Evolutionary conservation across 108 stramenopile species (phyloP), one percentile per base, ranked within the genome.

Genomic region (Pseudonitzschia delicatissima): DNA sequence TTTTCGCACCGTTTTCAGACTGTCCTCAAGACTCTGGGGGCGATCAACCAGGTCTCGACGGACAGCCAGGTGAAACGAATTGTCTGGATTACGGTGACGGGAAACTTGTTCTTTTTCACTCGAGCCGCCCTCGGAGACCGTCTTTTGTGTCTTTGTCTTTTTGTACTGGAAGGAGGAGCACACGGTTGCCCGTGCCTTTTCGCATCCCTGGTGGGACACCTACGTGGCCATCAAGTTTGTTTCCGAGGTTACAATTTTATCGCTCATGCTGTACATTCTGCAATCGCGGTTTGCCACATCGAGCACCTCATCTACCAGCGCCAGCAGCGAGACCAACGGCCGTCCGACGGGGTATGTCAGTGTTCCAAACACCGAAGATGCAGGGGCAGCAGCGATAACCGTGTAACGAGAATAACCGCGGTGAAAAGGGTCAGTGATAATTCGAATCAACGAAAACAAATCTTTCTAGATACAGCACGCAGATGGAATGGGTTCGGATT

Each of bases 11-110:
- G 92, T 31, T 96, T 98, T 70, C 81, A 94, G 40, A 98, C 94
- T 18, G 97, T 98, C 27, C 74, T 98, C 35, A 86, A 82, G 49
- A 98, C 97, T 1, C 72, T 98, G 29, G 96, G 96, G 17, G 95
- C 92, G 23, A 96, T 98, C 68, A 98, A 98, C 62, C 96, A 98
- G 68, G 96, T 98, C 5, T 88, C 90, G 21, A 96, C 96, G 23
- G 97, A 98, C 45, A 84, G 78, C 39, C 97, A 98, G 77, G 95
- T 98, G 17, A 86, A 84, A 57, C 83, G 96, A 17, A 98, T 98
- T 52, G 87, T 96, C 0, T 94, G 93, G 87, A 96, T 98, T 47
- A 98, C 97, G 20, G 91, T 96, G 5, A 96, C 92, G 18, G 96
- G 95, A 4, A 98, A 98, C 77, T 64, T 95, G 34, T 98, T 98